A percentile compares a stretch with the other conserved stretches of the same genome.
phyloP scores from a whole-genome alignment of 2,329 filamentous ascomycete species.

The Sarocladium strictum region DNA sequence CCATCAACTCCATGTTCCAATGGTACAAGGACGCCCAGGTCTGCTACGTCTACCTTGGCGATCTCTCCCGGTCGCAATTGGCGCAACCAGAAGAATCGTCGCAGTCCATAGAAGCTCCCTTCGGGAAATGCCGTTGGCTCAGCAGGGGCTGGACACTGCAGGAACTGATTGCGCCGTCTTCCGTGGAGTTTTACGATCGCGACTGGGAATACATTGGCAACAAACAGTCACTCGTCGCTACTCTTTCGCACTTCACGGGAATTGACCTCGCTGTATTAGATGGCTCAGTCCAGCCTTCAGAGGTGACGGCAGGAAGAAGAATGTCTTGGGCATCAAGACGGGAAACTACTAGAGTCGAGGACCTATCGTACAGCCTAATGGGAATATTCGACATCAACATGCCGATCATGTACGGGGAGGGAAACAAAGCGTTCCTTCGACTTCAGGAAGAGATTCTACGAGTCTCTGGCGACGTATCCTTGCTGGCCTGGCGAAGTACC shows the following conservation, averaged over 20 bases:
- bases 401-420: constrained; percentile 20
- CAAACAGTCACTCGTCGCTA: constrained; percentile 13
- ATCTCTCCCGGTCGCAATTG: no score
- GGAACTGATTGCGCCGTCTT: constrained; percentile 50
- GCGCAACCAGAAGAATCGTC: no score
- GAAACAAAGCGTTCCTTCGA: constrained; percentile 12
- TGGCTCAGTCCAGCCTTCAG: constrained; percentile 5
- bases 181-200: constrained; percentile 22
- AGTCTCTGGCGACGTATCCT: constrained; percentile 14
- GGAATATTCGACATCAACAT: constrained; percentile 20
- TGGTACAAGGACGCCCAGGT: constrained; percentile 14
- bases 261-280: not conserved
- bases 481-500: constrained; percentile 17
- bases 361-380: constrained; percentile 19
- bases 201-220: constrained; percentile 22
- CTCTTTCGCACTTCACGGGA: constrained; percentile 7
- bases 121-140: constrained; percentile 21
- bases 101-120: constrained; percentile 24
- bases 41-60: constrained; percentile 13
- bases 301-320: constrained; percentile 12
- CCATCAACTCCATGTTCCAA: constrained; percentile 14
- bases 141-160: constrained; percentile 53
- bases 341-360: constrained; percentile 17
- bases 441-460: constrained; percentile 20
- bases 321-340: constrained; percentile 19